Percentiles rank a stretch among this genome's conserved stretches.
Evolutionary conservation across 2,329 filamentous ascomycete species (phyloP).

Genomic region (Aspergillus transmontanensis): DNA sequence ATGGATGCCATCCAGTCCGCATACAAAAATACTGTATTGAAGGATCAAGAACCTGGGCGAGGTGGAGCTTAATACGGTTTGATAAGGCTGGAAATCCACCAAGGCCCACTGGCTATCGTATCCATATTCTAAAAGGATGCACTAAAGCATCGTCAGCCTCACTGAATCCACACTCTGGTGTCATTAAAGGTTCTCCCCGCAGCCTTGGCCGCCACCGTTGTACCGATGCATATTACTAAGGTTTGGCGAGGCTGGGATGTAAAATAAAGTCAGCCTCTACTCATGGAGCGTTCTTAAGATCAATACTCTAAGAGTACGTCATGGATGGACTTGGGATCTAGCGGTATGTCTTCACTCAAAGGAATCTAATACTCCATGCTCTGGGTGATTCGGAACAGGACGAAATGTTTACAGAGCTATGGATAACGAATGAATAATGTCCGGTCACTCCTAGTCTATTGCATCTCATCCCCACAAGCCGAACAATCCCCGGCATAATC

Average conservation of each 20-base stretch:
- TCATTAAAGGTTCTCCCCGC: not conserved
- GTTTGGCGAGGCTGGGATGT: not conserved
- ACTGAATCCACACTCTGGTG: not conserved
- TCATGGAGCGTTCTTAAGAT: too few species aligned
- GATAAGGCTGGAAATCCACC: not conserved
- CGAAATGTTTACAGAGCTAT: too few species aligned
- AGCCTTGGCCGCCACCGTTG: not conserved
- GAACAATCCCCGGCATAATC: not conserved
- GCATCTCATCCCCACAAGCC: not conserved
- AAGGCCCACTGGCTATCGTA: not conserved
- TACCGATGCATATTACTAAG: not conserved
- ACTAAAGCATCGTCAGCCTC: not conserved
- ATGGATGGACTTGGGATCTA: too few species aligned
- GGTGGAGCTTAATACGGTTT: not conserved
- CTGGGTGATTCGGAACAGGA: too few species aligned
- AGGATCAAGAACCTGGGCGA: not conserved
- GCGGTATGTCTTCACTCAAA: too few species aligned
- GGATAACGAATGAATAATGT: not conserved
- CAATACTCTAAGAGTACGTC: too few species aligned
- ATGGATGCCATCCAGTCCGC: not conserved
- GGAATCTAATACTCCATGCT: too few species aligned
- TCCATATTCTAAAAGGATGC: not conserved
- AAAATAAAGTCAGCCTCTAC: not conserved
- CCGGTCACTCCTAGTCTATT: not conserved
- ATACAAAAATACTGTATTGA: not conserved